A percentile compares a stretch with the other conserved stretches of the same genome.
Evolutionary conservation across 257 asterid genomes (phyloP).

Genomic region (Phtheirospermum japonicum): DNA sequence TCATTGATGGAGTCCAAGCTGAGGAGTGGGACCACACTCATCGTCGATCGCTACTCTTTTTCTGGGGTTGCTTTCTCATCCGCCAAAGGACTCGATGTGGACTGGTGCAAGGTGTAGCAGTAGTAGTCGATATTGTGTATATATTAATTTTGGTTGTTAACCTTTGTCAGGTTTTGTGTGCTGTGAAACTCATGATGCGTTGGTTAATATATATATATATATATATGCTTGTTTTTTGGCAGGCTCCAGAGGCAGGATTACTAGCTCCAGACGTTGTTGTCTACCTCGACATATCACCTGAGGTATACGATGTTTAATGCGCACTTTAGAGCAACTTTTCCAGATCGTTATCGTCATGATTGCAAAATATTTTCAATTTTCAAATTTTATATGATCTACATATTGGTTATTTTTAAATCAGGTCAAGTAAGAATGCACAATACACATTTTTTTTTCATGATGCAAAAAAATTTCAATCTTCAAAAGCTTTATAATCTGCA

Average conservation of each 20-base stretch:
- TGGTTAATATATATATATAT: neutral
- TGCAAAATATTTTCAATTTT: neutral
- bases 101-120: constrained; percentile 79
- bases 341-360: constrained; percentile 15
- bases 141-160: constrained; percentile 3
- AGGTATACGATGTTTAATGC: constrained; percentile 44
- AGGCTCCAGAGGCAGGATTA: constrained; percentile 92
- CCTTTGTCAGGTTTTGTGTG: neutral
- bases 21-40: constrained; percentile 73
- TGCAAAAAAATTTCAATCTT: neutral
- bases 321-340: neutral
- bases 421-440: no score
- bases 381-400: neutral
- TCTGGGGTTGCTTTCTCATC: constrained; percentile 95
- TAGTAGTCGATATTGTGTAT: no score
- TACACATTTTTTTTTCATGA: no score
- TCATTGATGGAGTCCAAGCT: constrained; percentile 79
- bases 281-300: constrained; percentile 90
- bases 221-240: constrained; percentile 28
- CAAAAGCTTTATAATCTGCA: neutral
- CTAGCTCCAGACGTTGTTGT: constrained; percentile 89
- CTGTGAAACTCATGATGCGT: constrained; percentile 16
- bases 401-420: no score
- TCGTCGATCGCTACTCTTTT: constrained; percentile 81
- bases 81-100: constrained; percentile 83